Evolutionary conservation across 1,284 basidiomycete genomes (phyloP).

Genomic region (Trametes pubescens): DNA sequence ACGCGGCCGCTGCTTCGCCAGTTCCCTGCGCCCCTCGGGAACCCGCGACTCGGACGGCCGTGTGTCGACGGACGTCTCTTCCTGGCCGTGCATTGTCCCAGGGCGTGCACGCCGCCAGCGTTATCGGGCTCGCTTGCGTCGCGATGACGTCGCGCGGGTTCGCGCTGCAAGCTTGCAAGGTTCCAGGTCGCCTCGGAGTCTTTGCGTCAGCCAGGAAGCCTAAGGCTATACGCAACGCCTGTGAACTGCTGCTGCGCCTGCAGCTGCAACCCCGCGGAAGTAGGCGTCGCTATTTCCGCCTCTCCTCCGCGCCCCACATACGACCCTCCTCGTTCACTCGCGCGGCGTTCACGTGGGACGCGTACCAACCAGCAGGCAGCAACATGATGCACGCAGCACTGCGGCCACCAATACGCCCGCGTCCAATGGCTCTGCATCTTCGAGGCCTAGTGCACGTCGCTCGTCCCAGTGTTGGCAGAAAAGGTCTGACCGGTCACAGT

Average conservation of each 20-base stretch:
- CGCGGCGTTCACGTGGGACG: conserved; percentile 1
- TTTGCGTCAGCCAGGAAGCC: conserved; percentile 13
- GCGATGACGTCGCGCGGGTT: conserved; percentile 7
- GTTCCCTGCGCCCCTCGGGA: not conserved
- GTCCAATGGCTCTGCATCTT: not conserved
- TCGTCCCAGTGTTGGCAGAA: too few species aligned
- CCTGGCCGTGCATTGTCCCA: not conserved
- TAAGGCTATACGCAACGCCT: too few species aligned
- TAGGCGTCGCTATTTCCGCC: conserved; percentile 7
- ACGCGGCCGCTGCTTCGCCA: too few species aligned
- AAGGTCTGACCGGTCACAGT: too few species aligned
- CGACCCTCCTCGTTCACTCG: not conserved
- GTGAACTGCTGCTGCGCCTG: too few species aligned
- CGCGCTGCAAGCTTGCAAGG: not conserved
- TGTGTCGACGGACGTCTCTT: too few species aligned
- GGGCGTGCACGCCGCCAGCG: not conserved
- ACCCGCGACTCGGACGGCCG: not conserved
- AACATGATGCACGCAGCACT: not conserved
- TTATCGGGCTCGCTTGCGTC: not conserved
- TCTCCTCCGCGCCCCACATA: not conserved
- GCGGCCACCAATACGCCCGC: not conserved
- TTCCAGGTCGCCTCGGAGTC: conserved; percentile 1
- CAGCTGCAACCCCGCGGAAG: not conserved
- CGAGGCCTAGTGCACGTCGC: conserved; percentile 1
- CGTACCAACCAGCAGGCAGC: not conserved